A percentile compares a stretch with the other conserved stretches of the same genome.
phyloP scores from a whole-genome alignment of 257 asterid genomes.

The Capsicum chinense region DNA sequence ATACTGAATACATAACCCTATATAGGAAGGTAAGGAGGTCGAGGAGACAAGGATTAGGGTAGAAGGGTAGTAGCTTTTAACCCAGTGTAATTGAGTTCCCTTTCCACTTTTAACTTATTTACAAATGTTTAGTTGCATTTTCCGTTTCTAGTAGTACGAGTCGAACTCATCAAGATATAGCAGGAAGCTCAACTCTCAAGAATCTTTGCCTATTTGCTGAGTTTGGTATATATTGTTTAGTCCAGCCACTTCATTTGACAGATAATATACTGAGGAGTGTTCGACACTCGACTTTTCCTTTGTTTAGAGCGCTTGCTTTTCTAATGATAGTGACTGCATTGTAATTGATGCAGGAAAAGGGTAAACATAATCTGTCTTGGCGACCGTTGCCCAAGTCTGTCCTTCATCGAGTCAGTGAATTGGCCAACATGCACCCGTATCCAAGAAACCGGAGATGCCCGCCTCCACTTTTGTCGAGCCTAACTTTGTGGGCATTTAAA shows the following conservation, averaged over 20 bases:
- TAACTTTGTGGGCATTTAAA: constrained; percentile 74
- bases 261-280: neutral
- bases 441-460: constrained; percentile 73
- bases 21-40: neutral
- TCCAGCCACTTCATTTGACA: neutral
- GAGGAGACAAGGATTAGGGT: neutral
- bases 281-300: neutral
- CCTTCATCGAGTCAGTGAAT: constrained; percentile 71
- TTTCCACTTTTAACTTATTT: neutral
- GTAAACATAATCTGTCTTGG: constrained; percentile 83
- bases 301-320: neutral
- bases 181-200: neutral
- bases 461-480: constrained; percentile 76
- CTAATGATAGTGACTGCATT: neutral
- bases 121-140: neutral
- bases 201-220: neutral
- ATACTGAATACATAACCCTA: neutral
- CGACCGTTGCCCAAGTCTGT: constrained; percentile 87
- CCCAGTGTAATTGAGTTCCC: neutral
- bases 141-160: neutral
- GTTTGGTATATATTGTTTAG: no score
- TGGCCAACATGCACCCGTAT: constrained; percentile 74
- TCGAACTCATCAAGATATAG: neutral
- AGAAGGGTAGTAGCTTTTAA: neutral
- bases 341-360: constrained; percentile 61